These are phyloP conservation scores for Cornus controversa DNA, from an alignment of 148 eudicot genomes.

Conservation along the genomic window DNA sequence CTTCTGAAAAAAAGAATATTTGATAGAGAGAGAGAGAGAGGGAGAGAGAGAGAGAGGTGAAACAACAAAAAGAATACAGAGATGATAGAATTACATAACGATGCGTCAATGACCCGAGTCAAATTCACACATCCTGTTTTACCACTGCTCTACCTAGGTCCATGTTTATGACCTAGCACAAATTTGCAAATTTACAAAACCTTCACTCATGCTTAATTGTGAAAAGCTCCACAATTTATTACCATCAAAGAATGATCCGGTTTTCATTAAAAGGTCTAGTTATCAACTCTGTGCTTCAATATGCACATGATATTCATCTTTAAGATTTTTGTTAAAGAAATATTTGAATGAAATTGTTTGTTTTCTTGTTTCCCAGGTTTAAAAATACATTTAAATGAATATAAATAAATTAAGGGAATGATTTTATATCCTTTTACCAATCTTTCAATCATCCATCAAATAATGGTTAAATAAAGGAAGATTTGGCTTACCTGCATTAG, in stretches of 20 bases:
- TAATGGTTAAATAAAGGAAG: neutral
- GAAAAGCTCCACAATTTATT: neutral
- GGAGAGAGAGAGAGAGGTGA: neutral
- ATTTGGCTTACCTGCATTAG: conserved; percentile 51
- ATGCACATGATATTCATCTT: neutral
- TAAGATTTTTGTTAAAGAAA: neutral
- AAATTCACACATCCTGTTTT: neutral
- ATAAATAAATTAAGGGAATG: neutral
- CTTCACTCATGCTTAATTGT: neutral
- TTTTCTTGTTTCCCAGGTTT: neutral
- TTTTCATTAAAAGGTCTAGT: neutral
- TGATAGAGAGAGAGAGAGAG: neutral
- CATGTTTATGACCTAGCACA: neutral
- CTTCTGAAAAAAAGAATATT: neutral
- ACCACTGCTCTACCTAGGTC: neutral
- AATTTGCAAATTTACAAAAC: neutral
- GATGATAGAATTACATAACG: neutral
- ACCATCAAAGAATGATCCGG: neutral
- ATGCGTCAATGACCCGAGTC: neutral
- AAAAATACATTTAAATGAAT: neutral
- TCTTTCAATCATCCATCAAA: conserved; percentile 5
- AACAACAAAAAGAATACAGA: neutral
- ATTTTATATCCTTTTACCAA: neutral
- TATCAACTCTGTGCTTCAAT: neutral
- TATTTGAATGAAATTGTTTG: neutral